A percentile compares a stretch with the other conserved stretches of the same genome.
phyloP scores from a whole-genome alignment of 1,284 basidiomycete genomes.

The Stygiomarasmius scandens region DNA sequence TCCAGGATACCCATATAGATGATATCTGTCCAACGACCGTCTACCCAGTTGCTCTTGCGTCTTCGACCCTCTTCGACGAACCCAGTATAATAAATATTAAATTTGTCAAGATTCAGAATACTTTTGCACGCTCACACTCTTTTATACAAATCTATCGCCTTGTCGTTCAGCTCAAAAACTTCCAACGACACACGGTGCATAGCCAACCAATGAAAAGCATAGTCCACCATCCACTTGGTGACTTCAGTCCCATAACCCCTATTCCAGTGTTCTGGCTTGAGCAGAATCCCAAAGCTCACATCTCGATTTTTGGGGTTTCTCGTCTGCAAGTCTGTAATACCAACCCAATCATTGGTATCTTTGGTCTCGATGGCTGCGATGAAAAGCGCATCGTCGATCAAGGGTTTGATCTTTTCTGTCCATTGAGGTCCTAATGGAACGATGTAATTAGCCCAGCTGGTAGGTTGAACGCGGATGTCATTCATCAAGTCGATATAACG shows the following conservation, averaged over 20 bases:
- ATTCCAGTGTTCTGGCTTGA: conserved; percentile 1
- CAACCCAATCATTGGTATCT: not conserved
- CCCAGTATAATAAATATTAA: conserved; percentile 3
- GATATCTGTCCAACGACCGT: conserved; percentile 9
- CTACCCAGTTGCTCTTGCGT: conserved; percentile 12
- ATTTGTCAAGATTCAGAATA: conserved; percentile 10
- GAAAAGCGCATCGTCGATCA: conserved; percentile 28
- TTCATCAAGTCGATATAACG: conserved; percentile 34
- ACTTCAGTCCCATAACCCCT: conserved; percentile 9
- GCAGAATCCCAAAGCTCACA: not conserved
- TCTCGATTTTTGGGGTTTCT: conserved; percentile 1
- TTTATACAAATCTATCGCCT: conserved; percentile 5
- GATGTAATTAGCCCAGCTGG: conserved; percentile 30
- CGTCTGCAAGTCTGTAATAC: not conserved
- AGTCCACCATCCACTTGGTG: conserved; percentile 2
- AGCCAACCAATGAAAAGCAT: not conserved
- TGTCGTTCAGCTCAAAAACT: not conserved
- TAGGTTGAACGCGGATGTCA: conserved; percentile 34
- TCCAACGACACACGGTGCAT: conserved; percentile 10
- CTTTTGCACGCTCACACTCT: not conserved
- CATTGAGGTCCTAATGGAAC: conserved; percentile 29
- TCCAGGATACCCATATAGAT: conserved; percentile 12
- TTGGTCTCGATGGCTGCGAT: not conserved
- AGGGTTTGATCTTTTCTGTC: conserved; percentile 27
- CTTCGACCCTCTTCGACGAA: conserved; percentile 9